phyloP scores from a whole-genome alignment of 495 filamentous ascomycete species.

The Lepidopterella palustris region DNA sequence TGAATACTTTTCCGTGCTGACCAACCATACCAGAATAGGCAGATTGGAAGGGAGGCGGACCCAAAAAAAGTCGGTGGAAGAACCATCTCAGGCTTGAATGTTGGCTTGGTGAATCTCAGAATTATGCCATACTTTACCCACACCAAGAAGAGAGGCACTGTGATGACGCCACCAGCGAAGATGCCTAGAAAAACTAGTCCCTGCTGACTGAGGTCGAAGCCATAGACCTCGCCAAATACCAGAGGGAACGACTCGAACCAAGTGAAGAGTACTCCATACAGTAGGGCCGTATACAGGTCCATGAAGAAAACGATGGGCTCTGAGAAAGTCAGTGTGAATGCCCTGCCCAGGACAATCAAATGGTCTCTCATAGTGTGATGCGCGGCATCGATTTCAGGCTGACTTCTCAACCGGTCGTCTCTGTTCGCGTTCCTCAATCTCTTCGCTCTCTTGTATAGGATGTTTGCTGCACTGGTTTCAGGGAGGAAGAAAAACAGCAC shows the following conservation, averaged over 20 bases:
- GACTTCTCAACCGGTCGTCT: constrained; percentile 30
- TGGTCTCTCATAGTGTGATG: constrained; percentile 30
- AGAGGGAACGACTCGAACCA: constrained; percentile 36
- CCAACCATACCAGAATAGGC: constrained; percentile 20
- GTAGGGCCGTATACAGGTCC: constrained; percentile 33
- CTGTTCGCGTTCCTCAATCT: constrained; percentile 34
- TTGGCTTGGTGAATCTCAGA: background rate
- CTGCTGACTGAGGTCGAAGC: constrained; percentile 27
- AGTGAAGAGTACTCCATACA: constrained; percentile 33
- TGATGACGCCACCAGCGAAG: constrained; percentile 20
- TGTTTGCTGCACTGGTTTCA: constrained; percentile 29
- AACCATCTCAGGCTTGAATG: constrained; percentile 11
- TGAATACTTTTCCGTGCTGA: constrained; percentile 2
- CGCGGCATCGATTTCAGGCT: constrained; percentile 41
- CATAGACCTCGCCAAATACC: constrained; percentile 32
- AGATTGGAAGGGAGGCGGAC: constrained; percentile 3
- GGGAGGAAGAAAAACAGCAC: constrained; percentile 25
- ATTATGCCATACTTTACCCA: background rate
- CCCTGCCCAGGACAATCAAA: constrained; percentile 39
- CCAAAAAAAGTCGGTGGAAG: constrained; percentile 14
- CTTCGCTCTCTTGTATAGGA: constrained; percentile 30
- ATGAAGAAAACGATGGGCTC: constrained; percentile 35
- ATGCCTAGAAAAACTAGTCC: constrained; percentile 39
- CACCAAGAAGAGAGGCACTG: constrained; percentile 11
- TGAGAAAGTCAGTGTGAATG: constrained; percentile 40